phyloP scores from a whole-genome alignment of 345 rosid species.

The Sapria himalayana region DNA sequence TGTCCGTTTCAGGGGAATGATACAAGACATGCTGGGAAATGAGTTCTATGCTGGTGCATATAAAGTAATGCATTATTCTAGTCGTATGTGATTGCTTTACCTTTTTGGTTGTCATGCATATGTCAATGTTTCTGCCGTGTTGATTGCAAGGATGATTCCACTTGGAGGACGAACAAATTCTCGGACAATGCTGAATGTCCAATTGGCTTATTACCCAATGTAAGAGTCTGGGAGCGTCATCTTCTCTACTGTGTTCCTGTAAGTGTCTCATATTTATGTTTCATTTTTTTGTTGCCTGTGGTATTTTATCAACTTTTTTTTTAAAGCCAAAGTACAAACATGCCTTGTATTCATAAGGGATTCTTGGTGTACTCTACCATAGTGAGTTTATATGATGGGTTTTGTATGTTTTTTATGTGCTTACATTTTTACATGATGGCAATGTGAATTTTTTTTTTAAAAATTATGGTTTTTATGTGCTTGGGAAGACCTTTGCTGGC shows the following conservation, averaged over 20 bases:
- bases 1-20: conserved; percentile 78
- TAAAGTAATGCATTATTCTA: conserved; percentile 20
- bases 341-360: neutral
- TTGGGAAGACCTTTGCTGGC: no score
- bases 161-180: conserved; percentile 86
- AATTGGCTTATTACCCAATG: conserved; percentile 27
- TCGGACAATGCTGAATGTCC: conserved; percentile 38
- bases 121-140: conserved; percentile 1
- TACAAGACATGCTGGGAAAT: conserved; percentile 94
- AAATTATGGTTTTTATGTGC: no score
- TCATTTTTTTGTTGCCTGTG: neutral
- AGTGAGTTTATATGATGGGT: neutral
- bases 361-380: neutral
- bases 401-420: neutral
- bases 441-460: no score
- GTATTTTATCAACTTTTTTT: neutral
- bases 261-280: conserved; percentile 6
- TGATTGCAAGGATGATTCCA: conserved; percentile 30
- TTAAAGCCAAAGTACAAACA: neutral
- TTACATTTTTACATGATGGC: no score
- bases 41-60: conserved; percentile 83
- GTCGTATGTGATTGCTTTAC: neutral
- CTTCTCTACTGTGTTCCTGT: conserved; percentile 69
- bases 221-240: conserved; percentile 73
- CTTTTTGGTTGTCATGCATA: neutral